These are phyloP conservation scores for Ophiocordyceps camponoti-leonardi DNA, from an alignment of 2,329 filamentous ascomycete species.

Conservation along the genomic window DNA sequence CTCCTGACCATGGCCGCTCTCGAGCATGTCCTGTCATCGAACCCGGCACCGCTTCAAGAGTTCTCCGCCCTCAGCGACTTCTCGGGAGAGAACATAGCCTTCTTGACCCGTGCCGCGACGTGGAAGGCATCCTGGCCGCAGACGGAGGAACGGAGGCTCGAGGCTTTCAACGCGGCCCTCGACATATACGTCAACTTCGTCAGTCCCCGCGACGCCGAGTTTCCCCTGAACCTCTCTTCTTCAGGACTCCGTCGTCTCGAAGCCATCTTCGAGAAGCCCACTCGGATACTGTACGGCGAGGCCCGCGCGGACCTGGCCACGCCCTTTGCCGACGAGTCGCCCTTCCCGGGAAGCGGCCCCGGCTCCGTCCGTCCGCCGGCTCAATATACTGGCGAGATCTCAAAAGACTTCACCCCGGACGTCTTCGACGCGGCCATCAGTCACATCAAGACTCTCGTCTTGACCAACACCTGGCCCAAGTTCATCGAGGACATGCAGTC, in stretches of 20 bases:
- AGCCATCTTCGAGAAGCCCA: slow-evolving; percentile 34
- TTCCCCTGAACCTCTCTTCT: slow-evolving; percentile 47
- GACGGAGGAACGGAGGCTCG: slow-evolving; percentile 9
- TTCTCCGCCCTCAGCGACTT: slow-evolving; percentile 52
- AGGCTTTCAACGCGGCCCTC: slow-evolving; percentile 39
- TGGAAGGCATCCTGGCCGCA: slow-evolving; percentile 30
- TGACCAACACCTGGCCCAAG: slow-evolving; percentile 52
- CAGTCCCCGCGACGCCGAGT: slow-evolving; percentile 39
- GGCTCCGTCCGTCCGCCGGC: slow-evolving; percentile 2
- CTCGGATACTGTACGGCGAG: slow-evolving; percentile 23
- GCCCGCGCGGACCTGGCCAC: slow-evolving; percentile 4
- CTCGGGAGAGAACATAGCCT: slow-evolving; percentile 55
- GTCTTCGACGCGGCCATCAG: slow-evolving; percentile 42
- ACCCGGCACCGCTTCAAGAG: slow-evolving; percentile 40
- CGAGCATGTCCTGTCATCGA: slow-evolving; percentile 40
- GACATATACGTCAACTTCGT: slow-evolving; percentile 45
- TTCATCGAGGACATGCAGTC: slow-evolving; percentile 18
- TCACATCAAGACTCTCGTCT: slow-evolving; percentile 48
- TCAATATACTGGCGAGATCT: slow-evolving; percentile 23
- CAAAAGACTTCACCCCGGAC: slow-evolving; percentile 26
- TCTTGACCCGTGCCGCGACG: slow-evolving; percentile 37
- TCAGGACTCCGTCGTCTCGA: slow-evolving; percentile 32
- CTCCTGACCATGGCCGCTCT: slow-evolving; percentile 43
- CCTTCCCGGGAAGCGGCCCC: background rate
- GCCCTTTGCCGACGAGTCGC: background rate